These are phyloP conservation scores for Malus sieversii DNA, from an alignment of 306 rosid genomes.

Conservation along the genomic window DNA sequence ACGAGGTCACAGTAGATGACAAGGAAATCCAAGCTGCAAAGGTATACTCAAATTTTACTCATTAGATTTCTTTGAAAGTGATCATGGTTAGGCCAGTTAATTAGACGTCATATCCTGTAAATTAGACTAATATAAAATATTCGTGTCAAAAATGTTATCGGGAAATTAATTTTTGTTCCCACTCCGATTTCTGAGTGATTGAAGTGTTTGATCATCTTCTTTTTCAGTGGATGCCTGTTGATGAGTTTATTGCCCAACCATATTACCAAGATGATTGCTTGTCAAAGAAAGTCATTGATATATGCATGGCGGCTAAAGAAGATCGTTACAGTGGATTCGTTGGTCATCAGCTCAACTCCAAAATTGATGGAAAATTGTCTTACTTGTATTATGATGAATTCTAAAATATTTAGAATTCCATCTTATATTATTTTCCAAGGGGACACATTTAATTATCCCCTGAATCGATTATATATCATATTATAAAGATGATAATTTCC, in stretches of 20 bases:
- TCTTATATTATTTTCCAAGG: neutral
- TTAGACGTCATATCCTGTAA: too few species aligned
- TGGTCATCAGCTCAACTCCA: conserved; percentile 21
- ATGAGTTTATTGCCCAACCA: conserved; percentile 15
- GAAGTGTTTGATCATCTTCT: neutral
- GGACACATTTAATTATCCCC: neutral
- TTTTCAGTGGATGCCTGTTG: conserved; percentile 32
- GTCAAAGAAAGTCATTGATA: conserved; percentile 21
- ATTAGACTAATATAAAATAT: too few species aligned
- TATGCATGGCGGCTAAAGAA: conserved; percentile 26
- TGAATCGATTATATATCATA: neutral
- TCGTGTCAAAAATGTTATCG: neutral
- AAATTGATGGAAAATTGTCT: conserved; percentile 18
- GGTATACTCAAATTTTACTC: conserved; percentile 1
- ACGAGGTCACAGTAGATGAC: conserved; percentile 31
- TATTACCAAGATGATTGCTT: conserved; percentile 28
- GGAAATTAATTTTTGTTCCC: neutral
- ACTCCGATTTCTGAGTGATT: neutral
- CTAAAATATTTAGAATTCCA: neutral
- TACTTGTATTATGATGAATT: conserved; percentile 13
- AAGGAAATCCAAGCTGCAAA: conserved; percentile 40
- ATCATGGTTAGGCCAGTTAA: too few species aligned
- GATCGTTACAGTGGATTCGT: conserved; percentile 20
- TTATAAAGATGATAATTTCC: neutral
- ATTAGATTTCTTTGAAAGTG: too few species aligned